A percentile compares a stretch with the other conserved stretches of the same genome.
Conservation (phyloP, 805 yeast species). For the Kuraishia hungarica region DNA sequence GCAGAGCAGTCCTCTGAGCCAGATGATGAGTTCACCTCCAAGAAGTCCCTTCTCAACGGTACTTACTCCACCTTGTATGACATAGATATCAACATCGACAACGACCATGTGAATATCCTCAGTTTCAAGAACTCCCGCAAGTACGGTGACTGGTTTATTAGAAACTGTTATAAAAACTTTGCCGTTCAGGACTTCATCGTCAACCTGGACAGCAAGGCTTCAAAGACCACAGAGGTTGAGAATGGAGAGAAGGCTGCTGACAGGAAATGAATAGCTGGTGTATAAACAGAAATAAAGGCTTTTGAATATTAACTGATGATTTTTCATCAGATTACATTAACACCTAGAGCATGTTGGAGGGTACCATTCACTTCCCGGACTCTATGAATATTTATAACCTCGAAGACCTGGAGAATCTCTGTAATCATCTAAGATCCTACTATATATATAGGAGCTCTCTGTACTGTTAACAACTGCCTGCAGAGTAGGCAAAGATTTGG, state of each 20-base stretch:
- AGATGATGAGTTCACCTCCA: neutral
- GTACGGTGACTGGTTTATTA: constrained; percentile 42
- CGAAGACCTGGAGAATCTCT: too few species aligned
- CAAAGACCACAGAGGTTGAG: neutral
- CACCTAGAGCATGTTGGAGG: too few species aligned
- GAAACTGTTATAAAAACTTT: constrained; percentile 37
- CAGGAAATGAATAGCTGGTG: neutral
- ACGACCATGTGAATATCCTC: constrained; percentile 32
- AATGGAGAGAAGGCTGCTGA: neutral
- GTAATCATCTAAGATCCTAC: too few species aligned
- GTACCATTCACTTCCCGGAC: too few species aligned
- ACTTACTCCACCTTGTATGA: constrained; percentile 31
- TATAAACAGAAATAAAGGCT: neutral
- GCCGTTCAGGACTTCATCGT: constrained; percentile 31
- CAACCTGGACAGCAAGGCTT: constrained; percentile 12
- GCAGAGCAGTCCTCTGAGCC: neutral
- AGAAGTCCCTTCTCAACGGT: constrained; percentile 25
- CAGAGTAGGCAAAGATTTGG: neutral
- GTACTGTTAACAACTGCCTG: neutral
- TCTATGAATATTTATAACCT: too few species aligned
- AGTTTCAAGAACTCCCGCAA: constrained; percentile 35
- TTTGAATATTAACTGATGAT: neutral
- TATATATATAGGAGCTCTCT: too few species aligned
- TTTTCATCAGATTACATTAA: too few species aligned
- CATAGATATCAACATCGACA: constrained; percentile 31